Evolutionary conservation across 2,329 filamentous ascomycete genomes (phyloP), one percentile per base, ranked within the genome.

Genomic region (Monilinia laxa): DNA sequence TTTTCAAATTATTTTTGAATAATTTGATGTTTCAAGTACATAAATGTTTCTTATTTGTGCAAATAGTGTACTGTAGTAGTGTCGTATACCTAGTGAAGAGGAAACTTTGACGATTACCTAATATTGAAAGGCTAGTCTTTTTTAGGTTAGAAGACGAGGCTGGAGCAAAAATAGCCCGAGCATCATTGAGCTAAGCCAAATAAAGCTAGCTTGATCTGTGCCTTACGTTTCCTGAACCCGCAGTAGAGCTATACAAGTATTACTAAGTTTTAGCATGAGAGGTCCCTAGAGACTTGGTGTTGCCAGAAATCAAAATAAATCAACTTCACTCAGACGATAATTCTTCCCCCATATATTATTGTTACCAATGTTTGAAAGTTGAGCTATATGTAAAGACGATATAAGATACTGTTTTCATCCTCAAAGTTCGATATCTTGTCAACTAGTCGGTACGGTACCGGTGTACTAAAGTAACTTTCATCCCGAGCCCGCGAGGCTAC

Each of bases 401-500:
- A 20, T 47, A 38, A 45, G 31, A 51, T 4, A 38, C 25, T 49
- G n/a, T 62, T 51, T 20, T 9, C 49, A 31, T 60, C 62, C 53
- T 49, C 67, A 67, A 65, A 66, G 11, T 5, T 23, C 62, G 12
- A 47, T 3, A 16, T 52, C 62, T 38, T 57, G 23, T 12, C 28
- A 16, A 4, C 12, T 57, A 35, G 31, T 9, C 5, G 31, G 31
- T 35, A 35, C 31, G 51, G 53, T 58, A 35, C 40, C 40, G 40
- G 40, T 16, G 40, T 16, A 59, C 23, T 49, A 52, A 59, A 28
- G 16, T 49, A 62, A 31, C 35, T 16, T 31, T 52, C 59, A 64
- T 25, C 38, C 9, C 18, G 38, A 54, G 65, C 65, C 65, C 45
- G 64, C 72, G 70, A 75, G 75, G 72, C 72, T 73, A 68, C 60